These are phyloP conservation scores for Colletotrichum falcatum DNA, from an alignment of 2,329 filamentous ascomycete genomes.

Conservation along the genomic window DNA sequence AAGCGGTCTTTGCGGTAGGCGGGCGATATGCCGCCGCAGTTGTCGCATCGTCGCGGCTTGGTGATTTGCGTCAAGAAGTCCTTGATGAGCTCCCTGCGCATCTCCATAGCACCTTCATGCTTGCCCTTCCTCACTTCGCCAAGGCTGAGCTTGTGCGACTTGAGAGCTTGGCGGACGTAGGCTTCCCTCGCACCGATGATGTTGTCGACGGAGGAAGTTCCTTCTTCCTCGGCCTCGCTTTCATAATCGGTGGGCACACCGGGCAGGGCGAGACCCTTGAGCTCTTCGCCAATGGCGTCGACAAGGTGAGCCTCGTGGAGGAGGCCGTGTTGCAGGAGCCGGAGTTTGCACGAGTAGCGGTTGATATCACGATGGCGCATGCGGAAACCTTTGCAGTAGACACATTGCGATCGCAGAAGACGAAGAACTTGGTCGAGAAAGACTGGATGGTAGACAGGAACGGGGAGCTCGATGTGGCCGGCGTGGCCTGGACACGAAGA, in stretches of 20 bases:
- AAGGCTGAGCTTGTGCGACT: conserved; percentile 63
- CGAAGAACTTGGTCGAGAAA: conserved; percentile 94
- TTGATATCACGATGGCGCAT: conserved; percentile 82
- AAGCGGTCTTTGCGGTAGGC: conserved; percentile 89
- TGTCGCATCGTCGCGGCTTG: conserved; percentile 75
- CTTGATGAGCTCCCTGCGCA: conserved; percentile 80
- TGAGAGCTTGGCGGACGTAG: conserved; percentile 81
- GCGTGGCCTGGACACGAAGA: conserved; percentile 90
- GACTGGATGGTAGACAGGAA: conserved; percentile 94
- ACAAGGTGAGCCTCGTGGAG: conserved; percentile 74
- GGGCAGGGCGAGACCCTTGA: conserved; percentile 57
- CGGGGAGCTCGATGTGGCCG: conserved; percentile 94
- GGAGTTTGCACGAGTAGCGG: conserved; percentile 84
- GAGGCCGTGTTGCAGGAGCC: conserved; percentile 86
- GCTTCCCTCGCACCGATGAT: conserved; percentile 65
- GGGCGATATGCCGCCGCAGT: conserved; percentile 78
- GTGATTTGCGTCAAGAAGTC: conserved; percentile 83
- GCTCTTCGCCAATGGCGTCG: conserved; percentile 63
- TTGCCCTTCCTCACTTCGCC: conserved; percentile 72
- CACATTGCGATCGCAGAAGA: conserved; percentile 86
- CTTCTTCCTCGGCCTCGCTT: conserved; percentile 75
- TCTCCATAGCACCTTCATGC: conserved; percentile 85
- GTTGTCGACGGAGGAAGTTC: conserved; percentile 64
- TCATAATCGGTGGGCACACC: conserved; percentile 56
- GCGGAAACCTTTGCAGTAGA: conserved; percentile 90